Percentiles rank a stretch among this genome's conserved stretches.
Evolutionary conservation across 371 early-diverging fungal species (phyloP).

Genomic region (Rhizopus stolonifer): DNA sequence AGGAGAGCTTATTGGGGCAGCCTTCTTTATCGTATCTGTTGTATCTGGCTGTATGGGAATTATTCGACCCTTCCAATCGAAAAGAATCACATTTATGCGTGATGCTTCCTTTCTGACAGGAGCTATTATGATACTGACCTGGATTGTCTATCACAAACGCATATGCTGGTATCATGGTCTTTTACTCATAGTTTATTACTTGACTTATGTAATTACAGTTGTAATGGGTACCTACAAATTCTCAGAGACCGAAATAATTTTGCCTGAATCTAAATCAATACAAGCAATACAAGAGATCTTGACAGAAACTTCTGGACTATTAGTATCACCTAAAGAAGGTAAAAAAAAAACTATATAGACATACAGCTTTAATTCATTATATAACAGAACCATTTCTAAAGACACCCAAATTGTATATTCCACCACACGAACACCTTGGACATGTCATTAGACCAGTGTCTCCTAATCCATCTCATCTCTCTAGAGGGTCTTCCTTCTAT

Average conservation of each 20-base stretch:
- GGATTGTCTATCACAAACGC: constrained; percentile 60
- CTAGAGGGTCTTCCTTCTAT: constrained; percentile 34
- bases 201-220: constrained; percentile 56
- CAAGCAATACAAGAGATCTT: constrained; percentile 26
- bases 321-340: constrained; percentile 14
- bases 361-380: too few species aligned
- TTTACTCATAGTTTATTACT: constrained; percentile 52
- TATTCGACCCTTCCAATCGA: constrained; percentile 63
- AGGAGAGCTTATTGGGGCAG: constrained; percentile 81
- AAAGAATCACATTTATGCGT: constrained; percentile 63
- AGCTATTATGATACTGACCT: constrained; percentile 60
- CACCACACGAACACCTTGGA: constrained; percentile 40
- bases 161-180: constrained; percentile 65
- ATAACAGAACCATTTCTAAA: background rate
- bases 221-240: constrained; percentile 39
- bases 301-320: constrained; percentile 29
- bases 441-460: constrained; percentile 48
- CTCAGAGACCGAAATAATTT: constrained; percentile 28
- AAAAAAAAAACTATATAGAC: too few species aligned
- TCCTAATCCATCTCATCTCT: constrained; percentile 26
- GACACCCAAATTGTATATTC: constrained; percentile 31
- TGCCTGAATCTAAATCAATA: constrained; percentile 28
- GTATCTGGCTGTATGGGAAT: constrained; percentile 78
- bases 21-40: constrained; percentile 72
- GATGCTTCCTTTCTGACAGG: constrained; percentile 73